Percentiles rank a stretch among this genome's conserved stretches.
phyloP scores from a whole-genome alignment of 2,329 filamentous ascomycete species.

The Aspergillus sp. region DNA sequence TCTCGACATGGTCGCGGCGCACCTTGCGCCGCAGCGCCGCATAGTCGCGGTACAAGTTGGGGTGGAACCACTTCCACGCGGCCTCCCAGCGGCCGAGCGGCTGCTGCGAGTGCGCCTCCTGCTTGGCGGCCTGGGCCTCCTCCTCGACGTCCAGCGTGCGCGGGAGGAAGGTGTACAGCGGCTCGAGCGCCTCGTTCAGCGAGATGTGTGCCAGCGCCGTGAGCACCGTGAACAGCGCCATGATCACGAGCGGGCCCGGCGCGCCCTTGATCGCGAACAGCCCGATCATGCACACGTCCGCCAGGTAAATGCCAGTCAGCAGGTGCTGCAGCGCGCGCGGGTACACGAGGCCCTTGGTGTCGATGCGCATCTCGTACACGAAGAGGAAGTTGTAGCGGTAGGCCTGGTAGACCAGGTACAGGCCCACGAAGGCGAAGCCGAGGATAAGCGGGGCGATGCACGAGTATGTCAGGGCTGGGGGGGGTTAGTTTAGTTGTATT shows the following conservation, averaged over 20 bases:
- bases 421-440: constrained; percentile 74
- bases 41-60: constrained; percentile 75
- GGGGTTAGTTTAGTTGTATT: constrained; percentile 8
- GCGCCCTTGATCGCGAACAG: constrained; percentile 69
- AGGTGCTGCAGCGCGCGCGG: constrained; percentile 82
- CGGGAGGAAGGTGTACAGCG: constrained; percentile 65
- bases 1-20: constrained; percentile 55
- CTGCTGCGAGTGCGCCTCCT: constrained; percentile 20
- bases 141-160: constrained; percentile 62
- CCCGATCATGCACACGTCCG: constrained; percentile 79
- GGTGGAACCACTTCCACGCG: constrained; percentile 56
- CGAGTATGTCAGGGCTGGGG: constrained; percentile 75
- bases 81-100: constrained; percentile 14
- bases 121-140: constrained; percentile 43
- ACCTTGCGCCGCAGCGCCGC: constrained; percentile 68
- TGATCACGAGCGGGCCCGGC: constrained; percentile 70
- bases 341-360: constrained; percentile 87
- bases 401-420: constrained; percentile 78
- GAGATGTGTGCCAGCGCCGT: constrained; percentile 71
- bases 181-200: constrained; percentile 44
- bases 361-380: constrained; percentile 75
- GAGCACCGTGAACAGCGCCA: constrained; percentile 72
- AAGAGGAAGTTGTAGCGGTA: constrained; percentile 91
- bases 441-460: constrained; percentile 84
- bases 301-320: constrained; percentile 78